These are phyloP conservation scores for Aquilaria agallochum DNA, from an alignment of 441 rosid genomes.

Conservation along the genomic window DNA sequence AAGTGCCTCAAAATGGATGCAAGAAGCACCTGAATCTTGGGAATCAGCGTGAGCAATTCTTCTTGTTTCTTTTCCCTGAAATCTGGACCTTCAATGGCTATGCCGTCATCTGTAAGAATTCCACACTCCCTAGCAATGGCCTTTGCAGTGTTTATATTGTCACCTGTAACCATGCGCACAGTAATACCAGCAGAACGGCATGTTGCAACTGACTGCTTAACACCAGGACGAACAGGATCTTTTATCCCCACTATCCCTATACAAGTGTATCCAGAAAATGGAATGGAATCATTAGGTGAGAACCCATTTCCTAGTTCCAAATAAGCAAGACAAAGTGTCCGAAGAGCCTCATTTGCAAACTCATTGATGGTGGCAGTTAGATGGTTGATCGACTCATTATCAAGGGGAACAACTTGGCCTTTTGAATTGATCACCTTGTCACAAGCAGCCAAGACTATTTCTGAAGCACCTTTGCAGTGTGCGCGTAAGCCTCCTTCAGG, in stretches of 20 bases:
- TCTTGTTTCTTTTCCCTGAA: constrained; percentile 59
- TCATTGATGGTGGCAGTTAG: constrained; percentile 49
- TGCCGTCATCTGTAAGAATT: constrained; percentile 65
- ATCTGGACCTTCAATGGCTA: constrained; percentile 73
- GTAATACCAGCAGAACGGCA: constrained; percentile 68
- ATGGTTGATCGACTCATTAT: constrained; percentile 40
- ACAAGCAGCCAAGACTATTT: constrained; percentile 59
- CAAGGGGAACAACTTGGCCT: constrained; percentile 59
- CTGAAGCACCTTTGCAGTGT: constrained; percentile 71
- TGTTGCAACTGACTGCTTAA: constrained; percentile 60
- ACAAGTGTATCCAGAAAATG: constrained; percentile 62
- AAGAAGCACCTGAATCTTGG: constrained; percentile 76
- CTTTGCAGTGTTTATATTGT: constrained; percentile 69
- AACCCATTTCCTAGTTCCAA: constrained; percentile 48
- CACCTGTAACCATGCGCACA: constrained; percentile 80
- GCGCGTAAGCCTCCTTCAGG: constrained; percentile 52
- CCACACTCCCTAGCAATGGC: constrained; percentile 82
- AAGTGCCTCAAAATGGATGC: constrained; percentile 6
- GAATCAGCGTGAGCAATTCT: constrained; percentile 60
- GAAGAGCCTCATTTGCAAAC: constrained; percentile 70
- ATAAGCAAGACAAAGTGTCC: constrained; percentile 69
- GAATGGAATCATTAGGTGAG: constrained; percentile 48
- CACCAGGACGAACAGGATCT: constrained; percentile 79
- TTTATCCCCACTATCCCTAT: constrained; percentile 73
- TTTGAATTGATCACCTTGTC: constrained; percentile 47